A percentile compares a stretch with the other conserved stretches of the same genome.
Conservation (phyloP, 257 asterid species). For the Paraleonurus japonicus region DNA sequence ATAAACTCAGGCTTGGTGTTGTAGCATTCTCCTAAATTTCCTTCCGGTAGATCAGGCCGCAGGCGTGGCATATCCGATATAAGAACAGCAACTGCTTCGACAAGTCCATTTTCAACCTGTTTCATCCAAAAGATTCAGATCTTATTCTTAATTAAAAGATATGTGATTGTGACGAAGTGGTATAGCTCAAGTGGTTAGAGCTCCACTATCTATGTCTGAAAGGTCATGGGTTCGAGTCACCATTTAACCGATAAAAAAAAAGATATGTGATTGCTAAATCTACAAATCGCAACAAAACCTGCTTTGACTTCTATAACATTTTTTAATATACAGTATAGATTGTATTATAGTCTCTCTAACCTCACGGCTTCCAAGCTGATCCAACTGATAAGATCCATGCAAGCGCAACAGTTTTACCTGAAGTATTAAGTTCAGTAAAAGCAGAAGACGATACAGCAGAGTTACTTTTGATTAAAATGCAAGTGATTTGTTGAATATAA, state of each 20-base stretch:
- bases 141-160: constrained; percentile 6
- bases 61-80: constrained; percentile 85
- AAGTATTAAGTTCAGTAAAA: constrained; percentile 21
- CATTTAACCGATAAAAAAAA: too few relatives aligned
- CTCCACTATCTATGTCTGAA: too few relatives aligned
- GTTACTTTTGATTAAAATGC: neutral
- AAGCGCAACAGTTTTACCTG: constrained; percentile 85
- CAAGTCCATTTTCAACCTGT: constrained; percentile 94
- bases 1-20: constrained; percentile 80
- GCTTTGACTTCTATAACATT: neutral
- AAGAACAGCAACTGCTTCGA: constrained; percentile 89
- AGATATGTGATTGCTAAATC: constrained; percentile 5
- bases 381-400: constrained; percentile 85
- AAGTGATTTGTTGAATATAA: neutral
- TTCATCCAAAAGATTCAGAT: constrained; percentile 28
- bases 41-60: constrained; percentile 59
- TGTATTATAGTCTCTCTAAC: constrained; percentile 33
- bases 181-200: too few relatives aligned
- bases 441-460: constrained; percentile 7
- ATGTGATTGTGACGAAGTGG: too few relatives aligned
- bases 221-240: too few relatives aligned
- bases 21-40: constrained; percentile 68
- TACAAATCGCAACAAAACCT: neutral
- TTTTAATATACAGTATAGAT: neutral
- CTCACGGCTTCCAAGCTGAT: constrained; percentile 91